Evolutionary conservation across 192 early-diverging fungal genomes (phyloP), one percentile per base, ranked within the genome.

Genomic region (Backusella tarrabulga): DNA sequence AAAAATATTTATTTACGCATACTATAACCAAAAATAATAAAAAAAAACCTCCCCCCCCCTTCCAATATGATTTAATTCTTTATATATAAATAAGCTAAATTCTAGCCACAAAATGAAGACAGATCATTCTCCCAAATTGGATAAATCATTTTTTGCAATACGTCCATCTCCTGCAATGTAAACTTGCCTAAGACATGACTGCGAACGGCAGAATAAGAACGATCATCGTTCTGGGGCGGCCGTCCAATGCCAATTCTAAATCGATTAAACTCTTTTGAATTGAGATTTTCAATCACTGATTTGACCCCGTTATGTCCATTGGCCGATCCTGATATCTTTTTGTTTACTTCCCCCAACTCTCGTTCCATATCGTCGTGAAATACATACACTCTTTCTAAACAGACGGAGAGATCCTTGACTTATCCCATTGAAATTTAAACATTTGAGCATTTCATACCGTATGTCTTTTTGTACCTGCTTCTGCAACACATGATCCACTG

Each of bases 271-370:
- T 88, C 84, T 68, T 86, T 67, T 0, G 88, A 86, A 5, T 76
- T 67, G 1, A 93, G 71, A 32, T 75, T 34, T 15, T 88, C 82
- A 34, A 87, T 88, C 6, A 90, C 85, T 0, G 93, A 95, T 71
- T 90, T 90, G 60, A 93, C 77, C 0, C 93, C 92, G 73, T 95
- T 95, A 63, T 95, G 93, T 21, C 93, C 93, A 60, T 88, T 90
- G 21, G 91, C 88, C 44, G 89, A 91, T 4, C 93, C 93, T 11
- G 81, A 76, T 11, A 26, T 40, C 74, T 95, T 95, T 35, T 87
- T 73, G 6, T 88, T 85, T 0, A 92, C 46, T 71, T 87, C 87
- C 11, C 90, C 92, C 8, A 93, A 66, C 15, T 86, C 85, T 11
- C 90, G 85, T 66, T 93, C 85, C 80, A 95, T 81, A 77, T 95